phyloP scores from a whole-genome alignment of 352 stramenopile genomes.

The Achlya hypogyna region DNA sequence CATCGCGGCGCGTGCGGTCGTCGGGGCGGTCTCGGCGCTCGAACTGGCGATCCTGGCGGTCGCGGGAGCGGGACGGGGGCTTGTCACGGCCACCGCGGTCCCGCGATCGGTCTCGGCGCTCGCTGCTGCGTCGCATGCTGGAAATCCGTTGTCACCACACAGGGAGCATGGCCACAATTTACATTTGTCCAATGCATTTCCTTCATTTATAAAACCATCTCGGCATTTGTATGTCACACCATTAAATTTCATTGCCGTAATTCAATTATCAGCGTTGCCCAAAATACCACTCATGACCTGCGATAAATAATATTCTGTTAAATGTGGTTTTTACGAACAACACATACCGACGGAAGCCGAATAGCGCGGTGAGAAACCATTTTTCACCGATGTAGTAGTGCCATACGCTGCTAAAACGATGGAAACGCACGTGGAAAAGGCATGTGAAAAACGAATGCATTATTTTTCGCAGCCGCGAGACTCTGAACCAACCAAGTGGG shows the following conservation, averaged over 20 bases:
- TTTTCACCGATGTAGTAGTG: background rate
- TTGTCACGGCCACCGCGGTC: background rate
- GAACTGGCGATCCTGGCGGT: background rate
- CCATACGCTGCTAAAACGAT: background rate
- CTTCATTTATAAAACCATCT: background rate
- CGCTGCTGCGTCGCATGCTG: constrained; percentile 7
- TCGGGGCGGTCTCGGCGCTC: constrained; percentile 79
- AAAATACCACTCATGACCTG: background rate
- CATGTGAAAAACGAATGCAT: background rate
- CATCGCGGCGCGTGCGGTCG: constrained; percentile 89
- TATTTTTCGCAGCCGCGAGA: background rate
- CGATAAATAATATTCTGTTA: background rate
- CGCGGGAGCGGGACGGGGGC: background rate
- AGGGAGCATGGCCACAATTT: background rate
- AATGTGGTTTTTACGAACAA: background rate
- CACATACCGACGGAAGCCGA: background rate
- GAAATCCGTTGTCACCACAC: constrained; percentile 12
- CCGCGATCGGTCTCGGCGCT: background rate
- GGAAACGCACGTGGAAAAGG: background rate
- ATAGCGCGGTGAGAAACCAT: background rate
- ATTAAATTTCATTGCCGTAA: background rate
- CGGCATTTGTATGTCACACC: background rate
- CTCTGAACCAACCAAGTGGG: constrained; percentile 6
- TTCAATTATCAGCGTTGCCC: background rate
- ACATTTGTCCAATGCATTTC: background rate